Conservation (phyloP, 805 yeast species). For the Maudiozyma pseudohumilis region DNA sequence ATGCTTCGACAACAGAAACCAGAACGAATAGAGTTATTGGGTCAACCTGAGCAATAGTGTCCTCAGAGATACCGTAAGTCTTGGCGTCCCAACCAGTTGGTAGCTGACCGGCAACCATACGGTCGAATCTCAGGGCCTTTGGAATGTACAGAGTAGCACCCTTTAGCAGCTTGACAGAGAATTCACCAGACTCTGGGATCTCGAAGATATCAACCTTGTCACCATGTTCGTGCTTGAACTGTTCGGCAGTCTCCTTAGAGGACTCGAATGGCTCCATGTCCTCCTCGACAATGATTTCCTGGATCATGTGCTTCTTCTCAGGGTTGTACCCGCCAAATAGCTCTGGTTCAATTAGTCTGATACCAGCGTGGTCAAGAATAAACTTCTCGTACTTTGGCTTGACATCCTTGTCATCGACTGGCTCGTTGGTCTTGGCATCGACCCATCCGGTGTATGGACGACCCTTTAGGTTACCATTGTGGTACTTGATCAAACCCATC, state of each 20-base stretch:
- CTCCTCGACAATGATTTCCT: slow-evolving; percentile 93
- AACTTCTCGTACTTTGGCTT: slow-evolving; percentile 84
- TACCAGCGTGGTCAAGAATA: slow-evolving; percentile 90
- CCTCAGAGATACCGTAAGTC: slow-evolving; percentile 91
- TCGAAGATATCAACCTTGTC: slow-evolving; percentile 88
- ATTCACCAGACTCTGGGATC: slow-evolving; percentile 83
- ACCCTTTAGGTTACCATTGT: slow-evolving; percentile 55
- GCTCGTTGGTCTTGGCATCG: slow-evolving; percentile 84
- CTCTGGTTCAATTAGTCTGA: slow-evolving; percentile 93
- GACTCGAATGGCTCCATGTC: slow-evolving; percentile 94
- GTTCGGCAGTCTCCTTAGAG: slow-evolving; percentile 89
- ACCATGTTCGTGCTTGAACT: slow-evolving; percentile 88
- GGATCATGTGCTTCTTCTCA: slow-evolving; percentile 81
- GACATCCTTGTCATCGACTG: slow-evolving; percentile 90
- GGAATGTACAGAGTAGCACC: slow-evolving; percentile 90
- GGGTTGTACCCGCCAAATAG: slow-evolving; percentile 92
- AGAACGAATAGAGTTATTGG: slow-evolving; percentile 87
- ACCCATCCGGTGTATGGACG: slow-evolving; percentile 95
- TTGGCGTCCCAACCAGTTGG: slow-evolving; percentile 98
- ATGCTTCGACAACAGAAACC: slow-evolving; percentile 92
- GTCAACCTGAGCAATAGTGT: slow-evolving; percentile 87
- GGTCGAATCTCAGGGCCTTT: slow-evolving; percentile 58
- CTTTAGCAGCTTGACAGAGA: slow-evolving; percentile 78
- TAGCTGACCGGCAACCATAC: slow-evolving; percentile 70
- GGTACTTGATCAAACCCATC: slow-evolving; percentile 95